Evolutionary conservation across 352 stramenopile genomes (phyloP).

Genomic region (Phytophthora sojae): DNA sequence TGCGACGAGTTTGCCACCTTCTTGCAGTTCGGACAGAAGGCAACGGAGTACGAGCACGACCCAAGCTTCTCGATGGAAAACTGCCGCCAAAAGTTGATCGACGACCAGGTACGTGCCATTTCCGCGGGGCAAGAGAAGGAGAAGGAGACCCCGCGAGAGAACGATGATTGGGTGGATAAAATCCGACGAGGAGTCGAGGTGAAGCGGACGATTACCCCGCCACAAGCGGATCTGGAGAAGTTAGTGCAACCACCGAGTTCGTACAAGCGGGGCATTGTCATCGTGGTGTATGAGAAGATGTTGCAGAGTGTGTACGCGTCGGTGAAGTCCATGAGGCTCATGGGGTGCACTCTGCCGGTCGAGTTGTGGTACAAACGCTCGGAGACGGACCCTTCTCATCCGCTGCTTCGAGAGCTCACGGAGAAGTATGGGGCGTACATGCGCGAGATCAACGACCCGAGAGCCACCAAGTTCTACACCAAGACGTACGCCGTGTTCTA

Average conservation of each 20-base stretch:
- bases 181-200: constrained; percentile 26
- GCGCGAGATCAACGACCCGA: constrained; percentile 68
- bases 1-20: constrained; percentile 58
- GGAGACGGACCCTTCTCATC: constrained; percentile 54
- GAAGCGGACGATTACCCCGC: constrained; percentile 3
- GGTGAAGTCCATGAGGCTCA: constrained; percentile 45
- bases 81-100: constrained; percentile 35
- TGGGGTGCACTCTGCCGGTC: constrained; percentile 61
- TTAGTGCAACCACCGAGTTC: constrained; percentile 8
- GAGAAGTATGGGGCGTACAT: constrained; percentile 53
- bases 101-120: constrained; percentile 38
- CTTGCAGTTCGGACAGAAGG: constrained; percentile 44
- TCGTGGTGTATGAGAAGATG: constrained; percentile 64
- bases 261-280: constrained; percentile 50
- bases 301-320: constrained; percentile 61
- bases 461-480: constrained; percentile 65
- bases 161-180: constrained; percentile 21
- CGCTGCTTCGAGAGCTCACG: constrained; percentile 53
- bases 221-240: constrained; percentile 4
- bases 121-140: constrained; percentile 11
- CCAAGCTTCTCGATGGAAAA: constrained; percentile 39
- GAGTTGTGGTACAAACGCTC: constrained; percentile 75
- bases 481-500: constrained; percentile 83
- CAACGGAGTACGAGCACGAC: constrained; percentile 59
- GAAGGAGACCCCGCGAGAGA: not conserved